Evolutionary conservation across 495 filamentous ascomycete species (phyloP).

Genomic region (Penicillium herquei): DNA sequence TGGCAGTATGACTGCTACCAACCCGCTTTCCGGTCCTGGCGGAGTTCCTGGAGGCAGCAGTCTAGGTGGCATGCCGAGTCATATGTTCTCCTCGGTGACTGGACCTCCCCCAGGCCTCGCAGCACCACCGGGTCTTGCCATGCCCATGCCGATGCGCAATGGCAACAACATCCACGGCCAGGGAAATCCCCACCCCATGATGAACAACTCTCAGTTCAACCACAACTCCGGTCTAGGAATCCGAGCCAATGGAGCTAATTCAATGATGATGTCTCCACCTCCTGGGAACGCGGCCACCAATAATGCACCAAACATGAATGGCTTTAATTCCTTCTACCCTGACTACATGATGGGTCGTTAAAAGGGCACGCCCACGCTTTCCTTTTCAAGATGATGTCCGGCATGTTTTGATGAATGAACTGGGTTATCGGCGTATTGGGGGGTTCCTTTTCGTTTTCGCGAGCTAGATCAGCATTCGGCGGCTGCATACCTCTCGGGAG

Average conservation of each 20-base stretch:
- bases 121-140: constrained; percentile 64
- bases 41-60: constrained; percentile 46
- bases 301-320: constrained; percentile 42
- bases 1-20: constrained; percentile 50
- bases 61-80: constrained; percentile 55
- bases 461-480: constrained; percentile 51
- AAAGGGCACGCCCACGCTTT: constrained; percentile 18
- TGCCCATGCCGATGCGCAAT: constrained; percentile 37
- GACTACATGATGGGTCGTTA: constrained; percentile 63
- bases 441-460: constrained; percentile 32
- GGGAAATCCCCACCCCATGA: constrained; percentile 34
- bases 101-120: constrained; percentile 73
- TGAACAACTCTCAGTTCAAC: constrained; percentile 37
- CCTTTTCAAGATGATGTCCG: constrained; percentile 43
- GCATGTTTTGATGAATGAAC: constrained; percentile 47
- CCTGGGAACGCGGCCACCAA: constrained; percentile 38
- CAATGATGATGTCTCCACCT: constrained; percentile 44
- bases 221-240: constrained; percentile 46
- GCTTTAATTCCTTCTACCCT: constrained; percentile 49
- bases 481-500: constrained; percentile 45
- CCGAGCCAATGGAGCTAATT: constrained; percentile 39
- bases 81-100: constrained; percentile 67
- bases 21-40: constrained; percentile 49
- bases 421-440: constrained; percentile 47
- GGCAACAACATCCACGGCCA: constrained; percentile 34